phyloP scores from a whole-genome alignment of 257 asterid genomes.

The Asclepias syriaca region DNA sequence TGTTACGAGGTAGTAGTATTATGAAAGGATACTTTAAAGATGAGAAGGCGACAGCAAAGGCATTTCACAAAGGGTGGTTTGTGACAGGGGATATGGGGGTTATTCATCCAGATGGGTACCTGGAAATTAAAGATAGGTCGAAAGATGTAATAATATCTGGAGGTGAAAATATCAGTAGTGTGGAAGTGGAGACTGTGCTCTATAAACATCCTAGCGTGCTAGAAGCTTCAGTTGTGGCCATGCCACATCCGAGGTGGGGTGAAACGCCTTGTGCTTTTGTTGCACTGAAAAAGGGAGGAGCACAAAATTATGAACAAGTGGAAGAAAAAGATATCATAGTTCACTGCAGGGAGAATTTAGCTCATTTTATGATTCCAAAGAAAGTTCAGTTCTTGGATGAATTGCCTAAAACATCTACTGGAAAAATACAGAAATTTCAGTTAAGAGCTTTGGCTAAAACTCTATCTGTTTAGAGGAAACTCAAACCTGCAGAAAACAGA shows the following conservation, averaged over 20 bases:
- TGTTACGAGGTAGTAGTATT: constrained; percentile 68
- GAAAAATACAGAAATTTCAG: constrained; percentile 64
- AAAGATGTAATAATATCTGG: constrained; percentile 91
- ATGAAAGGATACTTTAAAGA: constrained; percentile 84
- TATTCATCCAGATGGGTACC: constrained; percentile 74
- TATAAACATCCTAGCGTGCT: constrained; percentile 43
- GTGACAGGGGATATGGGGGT: constrained; percentile 83
- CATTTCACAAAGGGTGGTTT: constrained; percentile 69
- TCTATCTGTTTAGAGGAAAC: background rate
- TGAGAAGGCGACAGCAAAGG: constrained; percentile 40
- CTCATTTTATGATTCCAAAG: constrained; percentile 81
- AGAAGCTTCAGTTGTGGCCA: constrained; percentile 92
- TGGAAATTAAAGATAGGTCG: constrained; percentile 76
- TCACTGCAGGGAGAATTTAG: constrained; percentile 55
- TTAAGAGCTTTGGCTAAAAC: constrained; percentile 57
- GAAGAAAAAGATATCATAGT: constrained; percentile 45
- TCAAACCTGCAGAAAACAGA: too few species aligned
- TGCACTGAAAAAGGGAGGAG: constrained; percentile 1
- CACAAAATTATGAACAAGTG: background rate
- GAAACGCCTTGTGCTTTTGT: constrained; percentile 47
- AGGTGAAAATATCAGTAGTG: constrained; percentile 88
- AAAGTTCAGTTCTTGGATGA: constrained; percentile 50
- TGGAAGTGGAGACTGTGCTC: constrained; percentile 67
- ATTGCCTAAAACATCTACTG: constrained; percentile 65
- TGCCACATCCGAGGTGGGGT: constrained; percentile 88